Conservation (phyloP, 352 stramenopile species). For the Phytophthora melonis region DNA sequence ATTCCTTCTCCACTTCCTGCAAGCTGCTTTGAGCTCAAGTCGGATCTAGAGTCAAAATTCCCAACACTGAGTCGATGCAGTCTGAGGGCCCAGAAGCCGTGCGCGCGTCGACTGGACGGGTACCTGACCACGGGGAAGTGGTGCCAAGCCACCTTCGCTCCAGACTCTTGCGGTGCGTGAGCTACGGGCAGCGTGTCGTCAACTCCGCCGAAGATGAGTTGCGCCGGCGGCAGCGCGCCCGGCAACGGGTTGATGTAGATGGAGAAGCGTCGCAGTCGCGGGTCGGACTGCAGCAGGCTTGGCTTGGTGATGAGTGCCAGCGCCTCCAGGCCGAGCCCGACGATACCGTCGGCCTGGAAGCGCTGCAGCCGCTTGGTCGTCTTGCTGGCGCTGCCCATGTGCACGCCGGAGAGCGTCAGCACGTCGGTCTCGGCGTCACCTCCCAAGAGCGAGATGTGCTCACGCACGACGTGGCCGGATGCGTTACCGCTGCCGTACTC, state of each 20-base stretch:
- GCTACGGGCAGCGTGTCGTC: conserved; percentile 49
- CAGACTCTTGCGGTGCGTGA: conserved; percentile 11
- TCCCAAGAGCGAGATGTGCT: conserved; percentile 54
- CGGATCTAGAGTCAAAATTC: conserved; percentile 2
- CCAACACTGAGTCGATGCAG: conserved; percentile 48
- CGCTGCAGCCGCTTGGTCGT: conserved; percentile 58
- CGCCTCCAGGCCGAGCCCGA: conserved; percentile 63
- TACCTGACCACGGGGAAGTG: conserved; percentile 60
- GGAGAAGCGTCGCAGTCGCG: conserved; percentile 56
- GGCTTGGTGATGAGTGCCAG: conserved; percentile 69
- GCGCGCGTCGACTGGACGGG: conserved; percentile 35
- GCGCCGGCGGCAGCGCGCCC: conserved; percentile 44
- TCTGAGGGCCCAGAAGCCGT: conserved; percentile 71
- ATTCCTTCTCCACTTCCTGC: conserved; percentile 20
- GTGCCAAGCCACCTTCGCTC: conserved; percentile 44
- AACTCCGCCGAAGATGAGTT: conserved; percentile 70
- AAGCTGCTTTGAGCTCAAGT: conserved; percentile 13
- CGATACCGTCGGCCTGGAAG: conserved; percentile 73
- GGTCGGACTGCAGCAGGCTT: conserved; percentile 43
- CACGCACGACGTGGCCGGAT: conserved; percentile 51
- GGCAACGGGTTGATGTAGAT: conserved; percentile 76
- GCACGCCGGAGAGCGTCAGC: conserved; percentile 46
- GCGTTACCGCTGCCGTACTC: conserved; percentile 78
- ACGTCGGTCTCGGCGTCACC: conserved; percentile 1
- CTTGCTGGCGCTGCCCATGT: conserved; percentile 56